phyloP scores from a whole-genome alignment of 2,329 filamentous ascomycete species.

The Colletotrichum sp. region DNA sequence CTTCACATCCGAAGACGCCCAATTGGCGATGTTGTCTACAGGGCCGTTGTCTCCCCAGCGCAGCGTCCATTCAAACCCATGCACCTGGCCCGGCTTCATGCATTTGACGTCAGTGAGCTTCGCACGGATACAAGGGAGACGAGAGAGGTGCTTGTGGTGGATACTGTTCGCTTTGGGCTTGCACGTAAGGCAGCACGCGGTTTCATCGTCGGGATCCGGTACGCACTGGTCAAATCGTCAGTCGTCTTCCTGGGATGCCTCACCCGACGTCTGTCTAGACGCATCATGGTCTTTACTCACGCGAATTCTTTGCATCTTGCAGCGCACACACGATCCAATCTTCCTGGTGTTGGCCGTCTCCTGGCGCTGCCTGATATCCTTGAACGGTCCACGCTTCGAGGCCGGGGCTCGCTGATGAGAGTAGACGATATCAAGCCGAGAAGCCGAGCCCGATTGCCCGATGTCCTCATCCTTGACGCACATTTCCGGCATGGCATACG shows the following conservation, averaged over 20 bases:
- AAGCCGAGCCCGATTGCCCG: background rate
- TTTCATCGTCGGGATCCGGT: conserved; percentile 50
- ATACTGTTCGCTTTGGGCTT: conserved; percentile 51
- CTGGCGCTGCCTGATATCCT: conserved; percentile 53
- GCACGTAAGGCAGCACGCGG: conserved; percentile 58
- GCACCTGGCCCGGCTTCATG: conserved; percentile 64
- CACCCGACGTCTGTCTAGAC: background rate
- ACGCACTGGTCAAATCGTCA: conserved; percentile 51
- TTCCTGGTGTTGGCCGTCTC: conserved; percentile 63
- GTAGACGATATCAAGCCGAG: conserved; percentile 36
- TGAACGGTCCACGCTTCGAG: conserved; percentile 58
- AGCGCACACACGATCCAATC: conserved; percentile 65
- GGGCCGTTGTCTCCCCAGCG: conserved; percentile 60
- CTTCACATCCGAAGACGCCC: conserved; percentile 57
- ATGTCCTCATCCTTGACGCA: conserved; percentile 11
- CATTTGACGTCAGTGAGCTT: conserved; percentile 64
- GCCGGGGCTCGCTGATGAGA: conserved; percentile 40
- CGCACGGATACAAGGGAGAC: conserved; percentile 64
- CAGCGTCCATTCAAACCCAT: conserved; percentile 63
- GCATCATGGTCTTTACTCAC: conserved; percentile 42
- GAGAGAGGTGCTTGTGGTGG: conserved; percentile 42
- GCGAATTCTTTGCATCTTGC: conserved; percentile 66
- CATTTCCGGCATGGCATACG: conserved; percentile 24
- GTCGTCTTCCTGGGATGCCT: background rate
- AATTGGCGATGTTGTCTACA: conserved; percentile 60